These are phyloP conservation scores for Malus hybrid DNA, from an alignment of 331 rosid species.

Conservation along the genomic window DNA sequence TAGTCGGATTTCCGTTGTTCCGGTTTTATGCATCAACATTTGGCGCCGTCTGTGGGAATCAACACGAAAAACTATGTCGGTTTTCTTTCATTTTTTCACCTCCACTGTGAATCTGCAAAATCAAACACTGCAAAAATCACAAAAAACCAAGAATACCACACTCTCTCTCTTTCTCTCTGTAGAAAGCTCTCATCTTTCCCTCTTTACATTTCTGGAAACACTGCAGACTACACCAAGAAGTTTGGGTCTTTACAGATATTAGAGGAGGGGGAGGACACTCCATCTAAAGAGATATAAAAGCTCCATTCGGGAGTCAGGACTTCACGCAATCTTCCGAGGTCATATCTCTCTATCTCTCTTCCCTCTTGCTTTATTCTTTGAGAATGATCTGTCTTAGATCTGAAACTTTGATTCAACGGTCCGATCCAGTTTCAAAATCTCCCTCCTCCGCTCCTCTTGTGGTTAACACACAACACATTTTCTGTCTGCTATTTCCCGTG, in stretches of 20 bases:
- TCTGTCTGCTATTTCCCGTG: conserved; percentile 7
- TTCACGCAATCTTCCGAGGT: neutral
- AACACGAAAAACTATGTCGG: too few relatives aligned
- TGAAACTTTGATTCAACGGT: conserved; percentile 1
- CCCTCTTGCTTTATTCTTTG: neutral
- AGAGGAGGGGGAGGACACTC: neutral
- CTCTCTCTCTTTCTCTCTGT: too few relatives aligned
- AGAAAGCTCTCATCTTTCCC: too few relatives aligned
- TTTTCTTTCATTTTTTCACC: too few relatives aligned
- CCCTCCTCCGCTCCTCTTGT: neutral
- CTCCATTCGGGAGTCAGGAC: neutral
- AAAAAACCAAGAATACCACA: too few relatives aligned
- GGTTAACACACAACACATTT: neutral
- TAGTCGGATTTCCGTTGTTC: too few relatives aligned
- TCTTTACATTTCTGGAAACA: too few relatives aligned
- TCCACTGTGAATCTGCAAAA: too few relatives aligned
- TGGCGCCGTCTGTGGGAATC: too few relatives aligned
- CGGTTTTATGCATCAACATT: too few relatives aligned
- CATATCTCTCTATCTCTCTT: neutral
- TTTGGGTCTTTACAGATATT: neutral
- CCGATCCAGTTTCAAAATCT: neutral
- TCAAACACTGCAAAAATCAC: too few relatives aligned
- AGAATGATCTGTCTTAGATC: neutral
- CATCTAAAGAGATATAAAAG: neutral
- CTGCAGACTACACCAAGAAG: neutral